Conservation (phyloP, 148 eudicot genomes). For the Oxyria digyna region DNA sequence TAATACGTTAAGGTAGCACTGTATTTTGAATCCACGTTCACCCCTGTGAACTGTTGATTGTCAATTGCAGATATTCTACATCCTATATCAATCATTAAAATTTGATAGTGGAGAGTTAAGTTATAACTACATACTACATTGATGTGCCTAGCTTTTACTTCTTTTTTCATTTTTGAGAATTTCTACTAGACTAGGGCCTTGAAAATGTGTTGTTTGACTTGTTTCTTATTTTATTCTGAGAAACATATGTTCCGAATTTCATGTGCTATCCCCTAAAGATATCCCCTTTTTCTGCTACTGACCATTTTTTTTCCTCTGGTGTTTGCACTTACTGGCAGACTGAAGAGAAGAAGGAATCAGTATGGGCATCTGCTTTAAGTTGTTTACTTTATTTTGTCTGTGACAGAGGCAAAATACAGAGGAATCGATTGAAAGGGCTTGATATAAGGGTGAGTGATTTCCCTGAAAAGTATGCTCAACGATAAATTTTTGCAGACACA, state of each 20-base stretch:
- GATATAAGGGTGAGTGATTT: conserved; percentile 70
- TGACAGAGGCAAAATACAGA: conserved; percentile 80
- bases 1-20: too few species aligned
- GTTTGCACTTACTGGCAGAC: conserved; percentile 28
- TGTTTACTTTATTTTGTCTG: conserved; percentile 91
- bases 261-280: background rate
- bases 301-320: background rate
- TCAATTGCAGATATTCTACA: too few species aligned
- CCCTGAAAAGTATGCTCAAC: background rate
- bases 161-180: too few species aligned
- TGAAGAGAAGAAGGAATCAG: conserved; percentile 83
- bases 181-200: too few species aligned
- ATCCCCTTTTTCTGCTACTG: background rate
- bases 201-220: background rate
- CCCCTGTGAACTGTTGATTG: too few species aligned
- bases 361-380: conserved; percentile 98
- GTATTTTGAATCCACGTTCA: too few species aligned
- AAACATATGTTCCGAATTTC: background rate
- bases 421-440: conserved; percentile 80
- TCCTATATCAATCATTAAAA: too few species aligned
- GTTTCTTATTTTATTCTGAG: background rate
- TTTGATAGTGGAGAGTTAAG: too few species aligned
- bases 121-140: too few species aligned
- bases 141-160: too few species aligned
- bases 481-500: background rate